Evolutionary conservation across 2,329 filamentous ascomycete genomes (phyloP).

Genomic region (Penicillium hesseltinei): DNA sequence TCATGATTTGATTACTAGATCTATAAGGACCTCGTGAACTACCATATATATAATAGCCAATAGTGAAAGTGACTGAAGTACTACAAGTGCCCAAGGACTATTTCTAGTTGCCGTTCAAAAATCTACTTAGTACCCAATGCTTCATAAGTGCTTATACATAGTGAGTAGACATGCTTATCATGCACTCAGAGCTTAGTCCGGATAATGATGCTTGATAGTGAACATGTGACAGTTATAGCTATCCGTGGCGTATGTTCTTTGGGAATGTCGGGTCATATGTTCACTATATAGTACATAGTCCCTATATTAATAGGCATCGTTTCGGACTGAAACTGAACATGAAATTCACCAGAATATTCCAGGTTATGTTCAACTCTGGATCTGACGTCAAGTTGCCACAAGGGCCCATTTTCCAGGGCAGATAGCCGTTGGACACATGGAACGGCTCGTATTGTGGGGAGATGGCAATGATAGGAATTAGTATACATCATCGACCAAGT

Average conservation of each 20-base stretch:
- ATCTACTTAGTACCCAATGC: not conserved
- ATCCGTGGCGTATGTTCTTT: not conserved
- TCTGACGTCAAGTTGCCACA: slow-evolving; percentile 28
- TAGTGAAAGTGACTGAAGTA: not conserved
- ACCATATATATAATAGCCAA: not conserved
- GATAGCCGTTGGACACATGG: slow-evolving; percentile 3
- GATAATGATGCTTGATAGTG: not conserved
- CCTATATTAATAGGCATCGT: not conserved
- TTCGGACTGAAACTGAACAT: not conserved
- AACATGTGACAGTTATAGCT: not conserved
- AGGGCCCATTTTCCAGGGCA: slow-evolving; percentile 1
- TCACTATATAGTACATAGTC: not conserved
- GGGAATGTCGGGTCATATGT: not conserved
- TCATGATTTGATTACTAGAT: not conserved
- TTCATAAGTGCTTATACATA: not conserved
- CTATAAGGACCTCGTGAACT: not conserved
- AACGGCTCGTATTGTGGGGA: slow-evolving; percentile 11
- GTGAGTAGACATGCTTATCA: not conserved
- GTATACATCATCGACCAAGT: not conserved
- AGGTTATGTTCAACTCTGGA: not conserved
- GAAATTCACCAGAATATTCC: not conserved
- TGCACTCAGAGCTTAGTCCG: not conserved
- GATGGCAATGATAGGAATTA: not conserved
- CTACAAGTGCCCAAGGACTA: not conserved
- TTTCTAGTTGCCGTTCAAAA: not conserved